A percentile compares a stretch with the other conserved stretches of the same genome.
Evolutionary conservation across 108 stramenopile genomes (phyloP).

Genomic region (Poteriospumella lacustris): DNA sequence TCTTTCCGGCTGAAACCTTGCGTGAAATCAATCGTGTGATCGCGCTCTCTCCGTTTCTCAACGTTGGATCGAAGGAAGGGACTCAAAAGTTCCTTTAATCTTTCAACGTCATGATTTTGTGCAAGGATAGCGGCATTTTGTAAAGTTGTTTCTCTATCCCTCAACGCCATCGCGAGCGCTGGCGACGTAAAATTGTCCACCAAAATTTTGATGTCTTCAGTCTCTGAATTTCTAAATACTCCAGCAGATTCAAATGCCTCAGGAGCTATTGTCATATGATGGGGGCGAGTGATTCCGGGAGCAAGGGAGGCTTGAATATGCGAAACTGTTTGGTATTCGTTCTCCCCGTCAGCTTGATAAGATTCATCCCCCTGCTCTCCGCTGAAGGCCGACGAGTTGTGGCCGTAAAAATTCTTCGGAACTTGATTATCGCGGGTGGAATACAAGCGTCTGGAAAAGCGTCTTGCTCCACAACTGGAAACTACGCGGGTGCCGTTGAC

Average conservation of each 20-base stretch:
- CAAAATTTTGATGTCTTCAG: slow-evolving; percentile 75
- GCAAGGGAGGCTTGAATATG: too few species aligned
- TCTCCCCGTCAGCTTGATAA: too few species aligned
- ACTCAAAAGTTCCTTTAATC: slow-evolving; percentile 59
- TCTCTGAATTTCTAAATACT: slow-evolving; percentile 32
- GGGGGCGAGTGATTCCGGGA: too few species aligned
- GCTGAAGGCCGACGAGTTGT: too few species aligned
- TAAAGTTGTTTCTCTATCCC: slow-evolving; percentile 84
- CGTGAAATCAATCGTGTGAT: slow-evolving; percentile 56
- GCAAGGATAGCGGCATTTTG: slow-evolving; percentile 73
- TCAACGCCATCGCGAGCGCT: slow-evolving; percentile 74
- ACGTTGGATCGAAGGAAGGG: slow-evolving; percentile 69
- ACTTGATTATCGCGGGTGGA: too few species aligned
- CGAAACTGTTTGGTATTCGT: too few species aligned
- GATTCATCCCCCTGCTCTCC: too few species aligned
- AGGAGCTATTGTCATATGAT: too few species aligned
- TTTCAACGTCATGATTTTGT: slow-evolving; percentile 59
- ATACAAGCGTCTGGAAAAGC: too few species aligned
- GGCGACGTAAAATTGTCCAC: slow-evolving; percentile 80
- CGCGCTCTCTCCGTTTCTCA: slow-evolving; percentile 54
- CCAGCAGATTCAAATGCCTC: background rate
- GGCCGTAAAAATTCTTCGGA: too few species aligned
- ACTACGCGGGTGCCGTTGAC: too few species aligned
- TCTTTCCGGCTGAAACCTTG: slow-evolving; percentile 59
- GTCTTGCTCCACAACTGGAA: too few species aligned